These are phyloP conservation scores for Fusarium tricinctum DNA, from an alignment of 2,329 filamentous ascomycete species.

Conservation along the genomic window DNA sequence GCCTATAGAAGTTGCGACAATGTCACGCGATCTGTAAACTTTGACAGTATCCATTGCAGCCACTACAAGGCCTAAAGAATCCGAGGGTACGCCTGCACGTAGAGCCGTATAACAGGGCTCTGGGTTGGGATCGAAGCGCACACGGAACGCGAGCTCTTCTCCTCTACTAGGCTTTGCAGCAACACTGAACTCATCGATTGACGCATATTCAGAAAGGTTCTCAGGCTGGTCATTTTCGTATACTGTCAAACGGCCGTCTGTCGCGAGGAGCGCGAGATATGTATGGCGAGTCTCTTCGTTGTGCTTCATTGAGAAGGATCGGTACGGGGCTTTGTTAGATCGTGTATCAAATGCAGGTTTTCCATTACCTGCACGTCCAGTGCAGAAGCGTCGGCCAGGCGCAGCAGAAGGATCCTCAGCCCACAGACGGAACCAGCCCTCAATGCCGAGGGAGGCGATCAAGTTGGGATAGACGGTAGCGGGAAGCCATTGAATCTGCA, in stretches of 20 bases:
- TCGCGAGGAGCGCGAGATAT: conserved; percentile 86
- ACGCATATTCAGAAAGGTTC: conserved; percentile 80
- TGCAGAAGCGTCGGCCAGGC: conserved; percentile 84
- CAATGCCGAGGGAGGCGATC: conserved; percentile 88
- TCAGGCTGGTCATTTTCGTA: conserved; percentile 90
- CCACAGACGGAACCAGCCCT: conserved; percentile 93
- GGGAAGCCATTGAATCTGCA: conserved; percentile 91
- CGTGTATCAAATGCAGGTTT: conserved; percentile 69
- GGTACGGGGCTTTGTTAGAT: conserved; percentile 73
- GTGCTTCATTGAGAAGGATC: conserved; percentile 87
- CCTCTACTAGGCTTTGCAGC: conserved; percentile 79
- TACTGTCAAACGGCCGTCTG: conserved; percentile 83
- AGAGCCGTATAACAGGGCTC: conserved; percentile 83
- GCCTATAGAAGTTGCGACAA: conserved; percentile 65
- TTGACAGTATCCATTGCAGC: conserved; percentile 87
- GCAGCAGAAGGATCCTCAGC: conserved; percentile 88
- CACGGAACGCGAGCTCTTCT: conserved; percentile 88
- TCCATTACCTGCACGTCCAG: conserved; percentile 63
- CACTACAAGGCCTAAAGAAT: conserved; percentile 84
- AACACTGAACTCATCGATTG: conserved; percentile 82
- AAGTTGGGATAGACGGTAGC: conserved; percentile 89
- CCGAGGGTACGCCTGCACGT: conserved; percentile 83
- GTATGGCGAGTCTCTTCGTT: conserved; percentile 85
- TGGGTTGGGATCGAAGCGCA: conserved; percentile 90
- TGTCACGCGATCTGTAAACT: conserved; percentile 82